Evolutionary conservation across 495 filamentous ascomycete species (phyloP), one percentile per base, ranked within the genome.

Genomic region (Alectoria sarmentosa): DNA sequence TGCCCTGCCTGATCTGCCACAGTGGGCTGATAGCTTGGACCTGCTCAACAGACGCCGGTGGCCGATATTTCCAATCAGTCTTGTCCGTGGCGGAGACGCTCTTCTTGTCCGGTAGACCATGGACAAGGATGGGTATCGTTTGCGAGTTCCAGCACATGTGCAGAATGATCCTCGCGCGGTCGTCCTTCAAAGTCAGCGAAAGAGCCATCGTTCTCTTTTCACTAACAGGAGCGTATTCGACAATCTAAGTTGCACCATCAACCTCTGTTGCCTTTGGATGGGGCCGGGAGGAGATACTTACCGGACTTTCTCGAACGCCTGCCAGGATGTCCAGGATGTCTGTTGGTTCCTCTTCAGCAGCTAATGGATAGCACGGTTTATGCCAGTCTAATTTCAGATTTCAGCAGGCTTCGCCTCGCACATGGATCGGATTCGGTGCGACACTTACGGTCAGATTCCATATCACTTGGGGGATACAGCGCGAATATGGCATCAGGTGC

Each of bases 381-480:
- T 64, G 38, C 62, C 62, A 64, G 55, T 64, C 62, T 64, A 58
- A 28, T 58, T 48, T 15, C 10, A 23, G 3, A 49, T 58, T 37
- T 64, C 14, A 64, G 62, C 62, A 46, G 46, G 23, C 56, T 44
- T 17, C 42, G 21, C 0, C 10, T 44, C 7, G 44, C 30, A 39
- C 28, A 39, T 5, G 19, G 36, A 26, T 64, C 32, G 4, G 62
- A 64, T 58, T 64, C n/a, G n/a, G n/a, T n/a, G n/a, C n/a, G n/a
- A n/a, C n/a, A n/a, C n/a, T n/a, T n/a, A n/a, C n/a, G n/a, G n/a
- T n/a, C n/a, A n/a, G n/a, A n/a, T n/a, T n/a, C 62, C 62, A 64
- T 64, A 42, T 64, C 62, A 38, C 62, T 65, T 7, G 63, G 63
- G 2, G 55, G 55, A 52, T 86, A 86, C 66, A 86, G 82, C 6